A percentile compares a stretch with the other conserved stretches of the same genome.
phyloP scores from a whole-genome alignment of 139 green algal species.

The Spirogloea muscicola region DNA sequence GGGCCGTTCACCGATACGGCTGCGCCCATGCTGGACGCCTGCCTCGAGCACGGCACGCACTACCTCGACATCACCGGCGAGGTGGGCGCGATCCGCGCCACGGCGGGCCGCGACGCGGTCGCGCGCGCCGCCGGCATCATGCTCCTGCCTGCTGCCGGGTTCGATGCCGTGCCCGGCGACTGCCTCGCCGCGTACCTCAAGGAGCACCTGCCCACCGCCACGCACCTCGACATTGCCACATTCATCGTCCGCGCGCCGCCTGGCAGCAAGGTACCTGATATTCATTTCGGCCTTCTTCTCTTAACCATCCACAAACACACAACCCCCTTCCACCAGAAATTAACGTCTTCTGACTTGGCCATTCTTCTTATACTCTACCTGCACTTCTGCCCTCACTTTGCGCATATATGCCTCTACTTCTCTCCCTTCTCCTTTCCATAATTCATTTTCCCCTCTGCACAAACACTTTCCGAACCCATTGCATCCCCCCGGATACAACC shows the following conservation, averaged over 20 bases:
- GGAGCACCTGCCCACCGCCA: constrained; percentile 16
- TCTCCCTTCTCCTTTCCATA: too few relatives aligned
- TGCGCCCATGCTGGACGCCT: constrained; percentile 39
- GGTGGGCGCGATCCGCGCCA: background rate
- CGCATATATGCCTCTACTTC: too few relatives aligned
- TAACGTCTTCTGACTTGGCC: too few relatives aligned
- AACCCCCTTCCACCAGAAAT: too few relatives aligned
- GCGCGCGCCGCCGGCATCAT: constrained; percentile 21
- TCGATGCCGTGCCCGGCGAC: constrained; percentile 32
- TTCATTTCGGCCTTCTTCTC: too few relatives aligned
- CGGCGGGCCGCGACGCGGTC: background rate
- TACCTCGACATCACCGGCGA: constrained; percentile 47
- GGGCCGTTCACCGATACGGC: constrained; percentile 46
- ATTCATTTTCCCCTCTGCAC: too few relatives aligned
- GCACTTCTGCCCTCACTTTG: too few relatives aligned
- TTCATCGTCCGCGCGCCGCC: constrained; percentile 11
- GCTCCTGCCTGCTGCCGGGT: constrained; percentile 35
- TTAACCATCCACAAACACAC: too few relatives aligned
- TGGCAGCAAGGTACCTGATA: constrained; percentile 4
- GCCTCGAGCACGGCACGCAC: constrained; percentile 17
- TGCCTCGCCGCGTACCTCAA: constrained; percentile 34
- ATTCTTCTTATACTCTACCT: too few relatives aligned
- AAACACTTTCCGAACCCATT: too few relatives aligned
- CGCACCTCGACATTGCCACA: constrained; percentile 30
- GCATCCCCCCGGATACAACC: too few relatives aligned